Conservation (phyloP, 2,329 filamentous ascomycete genomes). For the Ampelomyces quisqualis region DNA sequence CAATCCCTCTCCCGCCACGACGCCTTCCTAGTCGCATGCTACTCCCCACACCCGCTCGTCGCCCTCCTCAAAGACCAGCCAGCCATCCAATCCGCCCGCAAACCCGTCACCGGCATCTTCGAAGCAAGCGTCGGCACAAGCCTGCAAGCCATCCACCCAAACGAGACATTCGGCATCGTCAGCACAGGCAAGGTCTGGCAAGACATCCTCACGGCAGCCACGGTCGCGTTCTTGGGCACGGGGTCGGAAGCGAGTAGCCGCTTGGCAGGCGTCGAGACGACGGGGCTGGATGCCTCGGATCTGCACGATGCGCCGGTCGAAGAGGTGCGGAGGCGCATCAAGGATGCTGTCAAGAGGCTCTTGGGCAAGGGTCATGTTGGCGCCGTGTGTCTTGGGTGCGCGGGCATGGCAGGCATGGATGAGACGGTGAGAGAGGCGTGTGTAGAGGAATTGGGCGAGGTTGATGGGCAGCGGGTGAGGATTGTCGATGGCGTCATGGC, state of each 20-base stretch:
- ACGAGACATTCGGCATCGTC: constrained; percentile 75
- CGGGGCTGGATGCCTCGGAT: constrained; percentile 76
- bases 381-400: constrained; percentile 82
- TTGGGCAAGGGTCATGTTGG: constrained; percentile 59
- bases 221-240: constrained; percentile 63
- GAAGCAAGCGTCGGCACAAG: constrained; percentile 73
- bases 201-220: constrained; percentile 65
- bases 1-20: constrained; percentile 57
- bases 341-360: constrained; percentile 67
- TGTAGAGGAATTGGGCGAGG: constrained; percentile 62
- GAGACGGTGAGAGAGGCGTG: constrained; percentile 71
- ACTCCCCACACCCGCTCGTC: constrained; percentile 80
- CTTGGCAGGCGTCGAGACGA: constrained; percentile 81
- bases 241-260: constrained; percentile 43
- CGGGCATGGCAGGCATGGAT: constrained; percentile 86
- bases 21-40: constrained; percentile 85
- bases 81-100: constrained; percentile 40
- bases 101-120: constrained; percentile 78
- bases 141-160: constrained; percentile 55
- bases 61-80: constrained; percentile 55
- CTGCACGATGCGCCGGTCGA: constrained; percentile 69
- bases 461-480: constrained; percentile 59
- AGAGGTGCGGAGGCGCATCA: constrained; percentile 66
- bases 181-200: constrained; percentile 88
- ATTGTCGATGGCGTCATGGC: constrained; percentile 81